Evolutionary conservation across 1,284 basidiomycete species (phyloP), one percentile per base, ranked within the genome.

Genomic region (Ganoderma resinaceum): DNA sequence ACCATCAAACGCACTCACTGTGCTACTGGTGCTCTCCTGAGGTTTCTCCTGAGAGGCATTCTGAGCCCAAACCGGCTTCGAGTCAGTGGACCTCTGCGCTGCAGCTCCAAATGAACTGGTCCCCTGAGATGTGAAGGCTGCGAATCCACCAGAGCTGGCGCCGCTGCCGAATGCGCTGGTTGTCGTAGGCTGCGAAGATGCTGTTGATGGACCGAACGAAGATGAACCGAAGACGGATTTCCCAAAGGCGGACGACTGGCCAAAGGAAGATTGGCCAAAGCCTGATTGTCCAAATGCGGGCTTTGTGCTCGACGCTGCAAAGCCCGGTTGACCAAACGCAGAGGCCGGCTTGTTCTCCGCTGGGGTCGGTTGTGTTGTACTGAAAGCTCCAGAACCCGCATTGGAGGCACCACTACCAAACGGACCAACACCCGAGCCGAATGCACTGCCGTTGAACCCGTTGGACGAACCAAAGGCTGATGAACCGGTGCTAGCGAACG

Each of bases 401-500:
- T 59, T 61, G 46, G 52, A 61, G 3, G 46, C 59, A 12, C 43
- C 55, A 8, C 57, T 38, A 33, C 69, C 31, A 66, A 70, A 73
- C 26, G 67, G 49, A 14, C 65, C 65, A 42, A 46, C 62, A 18
- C 67, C 49, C 11, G 66, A 42, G 33, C 68, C 31, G 66, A 71
- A 74, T n/a, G 68, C 57, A 31, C 65, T 59, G 37, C 62, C 53
- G 14, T 68, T 69, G 46, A 76, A 74, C 7, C 69, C 60, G n/a
- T 26, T 65, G 29, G 57, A 53, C 37, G 68, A 55, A 4, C 68
- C 68, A 33, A 71, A 70, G 1, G 70, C 63, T 3, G 73, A 71
- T 38, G 73, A 18, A 5, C 76, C 77, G n/a, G 73, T 75, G 59
- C 72, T 73, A 2, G 72, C 71, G 52, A 83, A 83, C 1, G 80